Percentiles rank a stretch among this genome's conserved stretches.
Conservation (phyloP, 306 rosid genomes). For the Sechiopsis laciniata region DNA sequence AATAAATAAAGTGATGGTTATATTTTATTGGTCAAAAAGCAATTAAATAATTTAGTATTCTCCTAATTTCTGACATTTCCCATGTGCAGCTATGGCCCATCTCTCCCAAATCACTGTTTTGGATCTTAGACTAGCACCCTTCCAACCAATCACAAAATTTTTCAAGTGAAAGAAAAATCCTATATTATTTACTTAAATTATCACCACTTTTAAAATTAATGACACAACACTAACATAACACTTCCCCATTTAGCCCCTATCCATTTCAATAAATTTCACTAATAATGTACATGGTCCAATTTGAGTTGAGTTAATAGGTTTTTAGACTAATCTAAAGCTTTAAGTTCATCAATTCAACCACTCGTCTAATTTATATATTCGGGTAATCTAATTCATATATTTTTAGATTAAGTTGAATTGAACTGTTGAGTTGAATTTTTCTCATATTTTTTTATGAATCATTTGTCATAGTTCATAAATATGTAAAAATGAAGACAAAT, state of each 20-base stretch:
- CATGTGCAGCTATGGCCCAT: constrained; percentile 72
- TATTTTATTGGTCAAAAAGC: constrained; percentile 16
- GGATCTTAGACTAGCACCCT: neutral
- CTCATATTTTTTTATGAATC: too few species aligned
- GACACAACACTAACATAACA: neutral
- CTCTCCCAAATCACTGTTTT: constrained; percentile 19
- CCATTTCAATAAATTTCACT: neutral
- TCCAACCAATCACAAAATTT: neutral
- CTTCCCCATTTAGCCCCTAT: neutral
- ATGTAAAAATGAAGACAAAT: too few species aligned
- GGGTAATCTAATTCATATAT: too few species aligned
- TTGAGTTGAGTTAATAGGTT: too few species aligned
- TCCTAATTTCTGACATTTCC: constrained; percentile 56
- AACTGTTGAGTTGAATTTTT: too few species aligned
- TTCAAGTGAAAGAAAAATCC: too few species aligned
- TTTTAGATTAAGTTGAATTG: too few species aligned
- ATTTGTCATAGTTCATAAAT: too few species aligned
- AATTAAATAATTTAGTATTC: constrained; percentile 28
- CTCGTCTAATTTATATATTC: too few species aligned
- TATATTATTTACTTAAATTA: neutral
- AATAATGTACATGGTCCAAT: too few species aligned
- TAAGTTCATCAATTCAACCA: too few species aligned
- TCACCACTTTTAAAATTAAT: neutral
- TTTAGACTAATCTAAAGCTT: too few species aligned
- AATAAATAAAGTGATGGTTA: neutral